Evolutionary conservation across 1,139 yeast species (phyloP).

Genomic region (Saccharomycopsis crataegensis): DNA sequence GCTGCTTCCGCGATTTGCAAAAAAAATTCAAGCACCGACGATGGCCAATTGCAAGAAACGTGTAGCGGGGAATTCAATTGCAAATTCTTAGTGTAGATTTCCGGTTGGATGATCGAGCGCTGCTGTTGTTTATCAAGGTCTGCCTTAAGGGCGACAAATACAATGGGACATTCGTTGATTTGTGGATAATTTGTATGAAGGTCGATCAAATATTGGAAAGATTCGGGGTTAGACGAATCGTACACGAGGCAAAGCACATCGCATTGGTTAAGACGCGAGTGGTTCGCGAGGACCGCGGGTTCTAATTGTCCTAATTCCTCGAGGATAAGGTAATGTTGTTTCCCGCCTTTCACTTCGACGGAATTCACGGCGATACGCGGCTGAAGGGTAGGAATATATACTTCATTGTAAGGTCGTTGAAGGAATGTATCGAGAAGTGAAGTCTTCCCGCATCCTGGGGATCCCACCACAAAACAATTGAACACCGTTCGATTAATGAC

Average conservation of each 20-base stretch:
- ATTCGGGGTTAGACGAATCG: conserved; percentile 93
- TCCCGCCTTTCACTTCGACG: conserved; percentile 92
- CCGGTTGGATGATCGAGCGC: conserved; percentile 79
- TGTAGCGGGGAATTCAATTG: conserved; percentile 58
- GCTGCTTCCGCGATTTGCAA: conserved; percentile 89
- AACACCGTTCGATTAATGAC: conserved; percentile 83
- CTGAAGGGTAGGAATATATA: conserved; percentile 74
- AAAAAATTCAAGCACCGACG: conserved; percentile 77
- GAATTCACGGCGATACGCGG: conserved; percentile 84
- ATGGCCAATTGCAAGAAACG: conserved; percentile 82
- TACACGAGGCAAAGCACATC: conserved; percentile 86
- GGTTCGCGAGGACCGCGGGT: conserved; percentile 71
- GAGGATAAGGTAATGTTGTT: conserved; percentile 83
- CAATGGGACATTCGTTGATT: conserved; percentile 68
- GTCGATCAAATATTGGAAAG: conserved; percentile 76
- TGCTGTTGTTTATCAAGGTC: conserved; percentile 95
- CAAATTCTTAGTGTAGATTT: conserved; percentile 64
- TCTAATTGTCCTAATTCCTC: conserved; percentile 89
- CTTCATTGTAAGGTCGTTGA: conserved; percentile 62
- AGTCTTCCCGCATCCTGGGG: conserved; percentile 79
- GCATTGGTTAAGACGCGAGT: conserved; percentile 67
- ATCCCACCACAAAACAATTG: conserved; percentile 82
- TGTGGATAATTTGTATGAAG: conserved; percentile 50
- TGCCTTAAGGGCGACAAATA: conserved; percentile 88
- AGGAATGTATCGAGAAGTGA: conserved; percentile 76